Evolutionary conservation across 75 land plant species (phyloP), one percentile per base, ranked within the genome.

Genomic region (Cryptomeria japonica): DNA sequence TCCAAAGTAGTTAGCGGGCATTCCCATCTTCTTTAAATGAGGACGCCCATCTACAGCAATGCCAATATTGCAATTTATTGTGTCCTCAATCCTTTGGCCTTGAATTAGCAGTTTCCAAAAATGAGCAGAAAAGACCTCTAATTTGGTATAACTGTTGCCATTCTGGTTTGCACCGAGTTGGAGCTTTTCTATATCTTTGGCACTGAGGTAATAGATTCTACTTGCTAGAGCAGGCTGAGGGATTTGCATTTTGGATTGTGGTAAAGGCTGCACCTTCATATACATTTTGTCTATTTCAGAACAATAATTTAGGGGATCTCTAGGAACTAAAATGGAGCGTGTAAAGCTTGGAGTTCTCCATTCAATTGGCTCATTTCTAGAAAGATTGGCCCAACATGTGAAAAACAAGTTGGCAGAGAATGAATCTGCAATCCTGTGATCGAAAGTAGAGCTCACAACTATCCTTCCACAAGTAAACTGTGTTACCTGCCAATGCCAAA

Each of bases 381-480:
- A 44, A 44, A 44, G 7, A 44, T 44, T 44, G 6, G 47, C 47
- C 47, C 47, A 44, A 44, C 47, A 44, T 44, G 47, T 44, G 7
- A 44, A 44, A 44, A 44, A 44, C 47, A 44, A 6, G 47, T 44
- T 44, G 47, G 47, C 47, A 44, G 47, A 44, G 47, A 44, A 44
- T 7, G 47, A 5, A 7, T 44, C 47, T 44, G 47, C 47, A 44
- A 44, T 44, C 47, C 47, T 44, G 47, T 44, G 47, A 44, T 44
- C 47, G 47, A 44, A 44, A 44, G 47, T 44, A 44, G 8, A 44
- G 47, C 47, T 0, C 2, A 93, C 87, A 44, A 91, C 91, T 3
- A 90, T 3, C n/a, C 94, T 91, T 2, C 93, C 94, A 47, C 94
- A 93, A 34, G 22, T 88, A 64, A 93, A 89, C 89, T 91, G 87